Conservation (phyloP, 2,329 filamentous ascomycete species). For the Ophiocordyceps camponoti-rufipedis region DNA sequence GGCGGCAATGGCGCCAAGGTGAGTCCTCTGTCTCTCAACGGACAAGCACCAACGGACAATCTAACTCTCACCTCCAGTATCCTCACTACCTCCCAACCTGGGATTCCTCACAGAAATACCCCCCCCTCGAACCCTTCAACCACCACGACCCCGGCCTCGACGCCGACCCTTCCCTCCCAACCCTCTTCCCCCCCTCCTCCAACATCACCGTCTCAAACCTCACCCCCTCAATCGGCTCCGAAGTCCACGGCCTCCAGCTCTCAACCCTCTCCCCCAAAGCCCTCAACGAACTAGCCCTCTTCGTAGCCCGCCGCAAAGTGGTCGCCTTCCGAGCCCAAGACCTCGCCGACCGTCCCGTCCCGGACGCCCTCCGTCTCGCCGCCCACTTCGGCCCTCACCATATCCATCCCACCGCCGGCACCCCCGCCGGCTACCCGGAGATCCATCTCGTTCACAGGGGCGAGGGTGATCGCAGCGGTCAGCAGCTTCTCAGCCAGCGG, state of each 20-base stretch:
- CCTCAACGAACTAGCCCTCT: conserved; percentile 60
- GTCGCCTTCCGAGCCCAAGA: conserved; percentile 65
- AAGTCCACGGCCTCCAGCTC: conserved; percentile 53
- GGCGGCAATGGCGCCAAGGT: conserved; percentile 11
- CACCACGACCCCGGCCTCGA: conserved; percentile 62
- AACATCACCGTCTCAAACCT: conserved; percentile 37
- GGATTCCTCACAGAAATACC: conserved; percentile 44
- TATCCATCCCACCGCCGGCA: conserved; percentile 63
- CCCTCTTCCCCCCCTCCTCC: conserved; percentile 35
- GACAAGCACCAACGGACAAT: too few relatives aligned
- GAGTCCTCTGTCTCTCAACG: not conserved
- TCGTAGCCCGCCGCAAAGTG: conserved; percentile 61
- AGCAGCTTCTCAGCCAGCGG: conserved; percentile 44
- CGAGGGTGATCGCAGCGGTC: conserved; percentile 26
- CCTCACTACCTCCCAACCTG: conserved; percentile 58
- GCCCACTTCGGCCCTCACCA: conserved; percentile 68
- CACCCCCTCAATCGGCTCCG: conserved; percentile 57
- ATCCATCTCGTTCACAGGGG: conserved; percentile 64
- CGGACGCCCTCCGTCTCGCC: conserved; percentile 49
- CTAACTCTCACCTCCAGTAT: conserved; percentile 24
- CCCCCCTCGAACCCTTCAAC: conserved; percentile 49
- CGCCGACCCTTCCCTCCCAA: conserved; percentile 49
- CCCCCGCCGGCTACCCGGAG: conserved; percentile 54
- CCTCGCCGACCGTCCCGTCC: conserved; percentile 50
- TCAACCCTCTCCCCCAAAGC: conserved; percentile 47